Evolutionary conservation across 495 filamentous ascomycete genomes (phyloP), one percentile per base, ranked within the genome.

Genomic region (Talaromyces trachyspermus): DNA sequence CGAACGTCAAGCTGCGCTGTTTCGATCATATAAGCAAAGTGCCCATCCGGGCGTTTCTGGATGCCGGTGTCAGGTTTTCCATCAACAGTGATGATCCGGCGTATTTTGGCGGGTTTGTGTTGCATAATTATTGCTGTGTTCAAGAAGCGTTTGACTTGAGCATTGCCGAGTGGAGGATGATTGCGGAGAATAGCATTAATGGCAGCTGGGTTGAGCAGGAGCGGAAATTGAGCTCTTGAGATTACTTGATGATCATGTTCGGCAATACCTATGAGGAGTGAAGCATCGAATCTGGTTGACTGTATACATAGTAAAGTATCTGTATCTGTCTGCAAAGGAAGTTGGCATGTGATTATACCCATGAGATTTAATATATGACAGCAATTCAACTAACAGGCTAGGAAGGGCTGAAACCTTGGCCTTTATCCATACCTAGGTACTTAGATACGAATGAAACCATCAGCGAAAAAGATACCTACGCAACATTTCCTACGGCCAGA

Each of bases 41-140:
- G 9, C 85, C 86, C 0, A 71, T 89, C 26, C 66, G 82, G 19
- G 66, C 53, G 38, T 84, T 88, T 52, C 53, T 89, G 38, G 78
- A 83, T 56, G 68, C 66, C 2, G 83, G 81, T 0, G 79, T 86
- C 24, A 74, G 65, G 56, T 85, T 86, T 51, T 80, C 78, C 8
- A 77, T 86, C 47, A 86, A 86, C 52, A 83, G 81, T 56, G 83
- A 91, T 57, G 85, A 89, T 58, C 85, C 85, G 38, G 85, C 83
- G 8, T 91, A 89, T 60, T 89, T 89, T 70, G 84, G 84, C 5
- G 82, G 80, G 0, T 88, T 86, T 60, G 79, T 88, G 45, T 63
- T 84, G 49, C 81, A 85, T 56, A 87, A 87, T 52, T 88, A 85
- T 58, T 86, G 80, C 51, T 81, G 79, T 3, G 81, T 88, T 10